These are phyloP conservation scores for Pichia terricola DNA, from an alignment of 1,139 yeast species.

Conservation along the genomic window DNA sequence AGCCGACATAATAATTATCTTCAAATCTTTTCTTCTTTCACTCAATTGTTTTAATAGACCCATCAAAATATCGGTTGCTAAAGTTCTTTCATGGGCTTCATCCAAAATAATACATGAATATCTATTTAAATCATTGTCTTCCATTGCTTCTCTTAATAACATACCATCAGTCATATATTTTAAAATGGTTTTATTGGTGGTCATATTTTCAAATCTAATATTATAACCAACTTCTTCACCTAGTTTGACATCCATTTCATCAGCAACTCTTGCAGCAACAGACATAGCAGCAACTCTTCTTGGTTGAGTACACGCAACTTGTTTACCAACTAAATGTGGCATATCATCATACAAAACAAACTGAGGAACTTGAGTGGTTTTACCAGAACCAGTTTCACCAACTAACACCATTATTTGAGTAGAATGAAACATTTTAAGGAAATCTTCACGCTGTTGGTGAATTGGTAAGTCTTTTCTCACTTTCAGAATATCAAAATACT, in stretches of 20 bases:
- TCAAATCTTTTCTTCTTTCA: conserved; percentile 73
- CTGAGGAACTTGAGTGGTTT: conserved; percentile 56
- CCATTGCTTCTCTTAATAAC: conserved; percentile 96
- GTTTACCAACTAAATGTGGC: conserved; percentile 47
- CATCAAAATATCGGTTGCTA: conserved; percentile 95
- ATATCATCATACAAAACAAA: conserved; percentile 55
- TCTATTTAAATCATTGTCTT: conserved; percentile 69
- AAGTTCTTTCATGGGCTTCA: conserved; percentile 97
- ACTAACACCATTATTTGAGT: conserved; percentile 96
- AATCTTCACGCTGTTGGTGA: conserved; percentile 86
- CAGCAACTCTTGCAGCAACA: conserved; percentile 60
- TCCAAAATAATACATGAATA: conserved; percentile 90
- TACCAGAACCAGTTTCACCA: conserved; percentile 70
- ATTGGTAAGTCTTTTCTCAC: conserved; percentile 85
- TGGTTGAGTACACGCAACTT: conserved; percentile 68
- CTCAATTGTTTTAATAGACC: conserved; percentile 83
- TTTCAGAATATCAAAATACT: conserved; percentile 69
- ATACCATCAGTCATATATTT: conserved; percentile 99
- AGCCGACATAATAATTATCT: conserved; percentile 94
- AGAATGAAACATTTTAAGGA: conserved; percentile 68
- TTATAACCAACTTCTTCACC: conserved; percentile 62
- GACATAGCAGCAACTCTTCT: conserved; percentile 68
- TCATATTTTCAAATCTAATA: conserved; percentile 90
- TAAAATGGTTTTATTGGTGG: conserved; percentile 68
- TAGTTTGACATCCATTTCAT: conserved; percentile 48